phyloP scores from a whole-genome alignment of 1,139 yeast genomes.

The Magnusiomyces sp. region DNA sequence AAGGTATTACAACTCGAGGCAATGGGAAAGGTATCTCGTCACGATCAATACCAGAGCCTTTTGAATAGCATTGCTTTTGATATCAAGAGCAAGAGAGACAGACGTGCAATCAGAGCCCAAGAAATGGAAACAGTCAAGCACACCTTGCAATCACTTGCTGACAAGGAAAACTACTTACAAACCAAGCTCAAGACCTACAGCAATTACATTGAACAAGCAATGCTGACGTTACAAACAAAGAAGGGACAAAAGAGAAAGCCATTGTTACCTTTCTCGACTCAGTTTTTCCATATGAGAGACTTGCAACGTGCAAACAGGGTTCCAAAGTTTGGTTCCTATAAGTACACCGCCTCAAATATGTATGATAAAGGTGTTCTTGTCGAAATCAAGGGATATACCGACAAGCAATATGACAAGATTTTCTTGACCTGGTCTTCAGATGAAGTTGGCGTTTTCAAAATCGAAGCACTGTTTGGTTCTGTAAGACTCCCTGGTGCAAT shows the following conservation, averaged over 20 bases:
- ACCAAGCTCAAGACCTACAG: constrained; percentile 60
- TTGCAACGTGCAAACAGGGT: constrained; percentile 57
- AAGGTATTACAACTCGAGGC: constrained; percentile 68
- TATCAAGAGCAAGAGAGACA: constrained; percentile 68
- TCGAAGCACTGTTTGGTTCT: constrained; percentile 54
- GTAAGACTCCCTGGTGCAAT: constrained; percentile 45
- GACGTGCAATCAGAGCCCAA: constrained; percentile 51
- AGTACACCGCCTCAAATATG: constrained; percentile 68
- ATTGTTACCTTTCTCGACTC: constrained; percentile 62
- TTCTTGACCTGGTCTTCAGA: constrained; percentile 73
- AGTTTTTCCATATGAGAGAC: constrained; percentile 69
- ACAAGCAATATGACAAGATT: constrained; percentile 54
- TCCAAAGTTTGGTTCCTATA: constrained; percentile 77
- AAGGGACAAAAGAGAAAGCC: constrained; percentile 38
- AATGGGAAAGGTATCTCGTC: constrained; percentile 55
- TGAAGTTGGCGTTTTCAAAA: constrained; percentile 58
- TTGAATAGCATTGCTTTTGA: constrained; percentile 80
- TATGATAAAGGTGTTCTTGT: constrained; percentile 63
- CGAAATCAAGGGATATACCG: constrained; percentile 42
- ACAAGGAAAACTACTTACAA: constrained; percentile 54
- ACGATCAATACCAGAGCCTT: constrained; percentile 67
- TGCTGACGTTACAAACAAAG: constrained; percentile 50
- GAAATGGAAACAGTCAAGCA: constrained; percentile 55
- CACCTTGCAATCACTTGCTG: constrained; percentile 51
- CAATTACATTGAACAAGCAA: constrained; percentile 56